A percentile compares a stretch with the other conserved stretches of the same genome.
Evolutionary conservation across 2,329 filamentous ascomycete species (phyloP).

Genomic region (Botrytis porri): DNA sequence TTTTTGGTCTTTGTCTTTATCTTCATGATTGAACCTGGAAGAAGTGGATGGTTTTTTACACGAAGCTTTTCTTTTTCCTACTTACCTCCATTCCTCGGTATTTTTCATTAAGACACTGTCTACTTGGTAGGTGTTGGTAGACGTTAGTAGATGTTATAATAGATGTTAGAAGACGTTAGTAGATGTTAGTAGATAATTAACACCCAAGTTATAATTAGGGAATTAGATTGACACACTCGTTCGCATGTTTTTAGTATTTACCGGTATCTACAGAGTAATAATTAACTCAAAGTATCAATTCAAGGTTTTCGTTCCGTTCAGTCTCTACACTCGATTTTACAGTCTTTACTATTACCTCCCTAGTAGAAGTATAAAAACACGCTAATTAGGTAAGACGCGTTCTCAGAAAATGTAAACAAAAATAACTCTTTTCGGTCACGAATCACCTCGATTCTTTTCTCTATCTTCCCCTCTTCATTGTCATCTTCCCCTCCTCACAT

Average conservation of each 20-base stretch:
- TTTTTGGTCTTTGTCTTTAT: background rate
- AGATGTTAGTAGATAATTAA: background rate
- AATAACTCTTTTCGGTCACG: background rate
- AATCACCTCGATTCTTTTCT: background rate
- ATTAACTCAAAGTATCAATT: background rate
- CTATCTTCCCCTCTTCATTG: background rate
- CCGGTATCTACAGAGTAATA: background rate
- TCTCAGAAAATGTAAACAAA: constrained; percentile 12
- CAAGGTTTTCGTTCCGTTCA: background rate
- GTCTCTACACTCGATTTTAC: background rate
- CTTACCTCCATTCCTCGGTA: too few species aligned
- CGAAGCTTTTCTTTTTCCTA: background rate
- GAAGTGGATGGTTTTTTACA: background rate
- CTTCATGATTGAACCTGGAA: background rate
- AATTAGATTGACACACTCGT: background rate
- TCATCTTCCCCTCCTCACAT: background rate
- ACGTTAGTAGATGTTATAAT: background rate
- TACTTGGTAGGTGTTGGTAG: too few species aligned
- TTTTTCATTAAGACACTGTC: too few species aligned
- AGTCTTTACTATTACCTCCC: background rate
- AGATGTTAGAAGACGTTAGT: background rate
- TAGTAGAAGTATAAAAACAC: background rate
- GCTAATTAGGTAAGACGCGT: constrained; percentile 12
- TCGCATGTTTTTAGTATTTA: background rate
- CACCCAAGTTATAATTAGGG: background rate